Percentiles rank a stretch among this genome's conserved stretches.
phyloP scores from a whole-genome alignment of 2,329 filamentous ascomycete species.

The Stachybotrys chartarum region DNA sequence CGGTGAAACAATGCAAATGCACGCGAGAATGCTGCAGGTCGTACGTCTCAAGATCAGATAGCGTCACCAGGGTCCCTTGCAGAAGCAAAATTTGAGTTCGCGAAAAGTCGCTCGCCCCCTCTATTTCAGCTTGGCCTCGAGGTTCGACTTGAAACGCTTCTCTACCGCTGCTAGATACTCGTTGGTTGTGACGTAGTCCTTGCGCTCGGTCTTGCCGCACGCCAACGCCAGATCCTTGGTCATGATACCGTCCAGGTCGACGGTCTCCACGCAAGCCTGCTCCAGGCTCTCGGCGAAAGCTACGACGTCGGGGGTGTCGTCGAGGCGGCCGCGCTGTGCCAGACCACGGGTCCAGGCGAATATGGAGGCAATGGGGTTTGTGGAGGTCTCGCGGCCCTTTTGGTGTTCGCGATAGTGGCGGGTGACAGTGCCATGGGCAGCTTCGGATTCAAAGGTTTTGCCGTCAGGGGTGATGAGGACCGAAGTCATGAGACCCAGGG shows the following conservation, averaged over 20 bases:
- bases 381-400: slow-evolving; percentile 94
- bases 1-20: no score
- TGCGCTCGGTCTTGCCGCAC: slow-evolving; percentile 77
- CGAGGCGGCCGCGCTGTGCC: slow-evolving; percentile 85
- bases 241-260: slow-evolving; percentile 93
- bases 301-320: slow-evolving; percentile 85
- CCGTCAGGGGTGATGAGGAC: slow-evolving; percentile 95
- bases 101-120: not conserved
- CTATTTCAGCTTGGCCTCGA: slow-evolving; percentile 68
- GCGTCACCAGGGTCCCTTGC: no score
- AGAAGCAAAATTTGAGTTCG: no score
- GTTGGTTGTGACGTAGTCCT: slow-evolving; percentile 82
- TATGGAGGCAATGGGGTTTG: slow-evolving; percentile 97
- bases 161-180: slow-evolving; percentile 93
- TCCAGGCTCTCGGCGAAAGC: slow-evolving; percentile 88
- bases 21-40: no score
- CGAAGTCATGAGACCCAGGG: slow-evolving; percentile 96
- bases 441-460: slow-evolving; percentile 95
- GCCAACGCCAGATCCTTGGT: slow-evolving; percentile 98
- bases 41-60: no score
- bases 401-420: slow-evolving; percentile 99
- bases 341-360: slow-evolving; percentile 98
- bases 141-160: slow-evolving; percentile 71
- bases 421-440: slow-evolving; percentile 95
- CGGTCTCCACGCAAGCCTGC: slow-evolving; percentile 88